Conservation (phyloP, 805 yeast genomes). For the Blastobotrys terrestris region DNA sequence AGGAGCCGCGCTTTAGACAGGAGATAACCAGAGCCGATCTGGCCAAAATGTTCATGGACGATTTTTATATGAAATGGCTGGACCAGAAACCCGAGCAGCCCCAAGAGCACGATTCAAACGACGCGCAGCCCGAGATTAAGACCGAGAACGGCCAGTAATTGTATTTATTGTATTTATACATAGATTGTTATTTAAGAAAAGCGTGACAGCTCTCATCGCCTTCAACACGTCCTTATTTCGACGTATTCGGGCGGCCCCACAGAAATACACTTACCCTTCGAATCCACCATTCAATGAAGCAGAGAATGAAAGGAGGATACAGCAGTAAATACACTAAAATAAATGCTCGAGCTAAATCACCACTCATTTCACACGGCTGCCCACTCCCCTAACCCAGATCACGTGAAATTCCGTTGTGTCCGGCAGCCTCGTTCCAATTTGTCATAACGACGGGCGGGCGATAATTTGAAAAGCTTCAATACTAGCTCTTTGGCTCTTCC, state of each 20-base stretch:
- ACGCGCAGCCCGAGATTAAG: not conserved
- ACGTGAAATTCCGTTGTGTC: not conserved
- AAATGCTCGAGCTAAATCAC: not conserved
- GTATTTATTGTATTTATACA: not conserved
- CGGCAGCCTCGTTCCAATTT: too few relatives aligned
- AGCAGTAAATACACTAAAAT: not conserved
- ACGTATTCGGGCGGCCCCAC: too few relatives aligned
- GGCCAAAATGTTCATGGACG: constrained; percentile 38
- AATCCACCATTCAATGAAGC: too few relatives aligned
- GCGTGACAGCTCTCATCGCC: too few relatives aligned
- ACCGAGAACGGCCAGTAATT: not conserved
- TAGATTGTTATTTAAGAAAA: too few relatives aligned
- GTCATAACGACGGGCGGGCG: not conserved
- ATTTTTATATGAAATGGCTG: constrained; percentile 36
- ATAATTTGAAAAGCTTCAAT: not conserved
- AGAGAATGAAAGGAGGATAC: not conserved
- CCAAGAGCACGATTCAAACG: not conserved
- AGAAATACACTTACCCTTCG: too few relatives aligned
- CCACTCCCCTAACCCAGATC: not conserved
- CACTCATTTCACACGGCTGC: not conserved
- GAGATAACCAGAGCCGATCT: constrained; percentile 37
- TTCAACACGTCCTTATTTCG: too few relatives aligned
- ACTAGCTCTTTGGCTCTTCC: too few relatives aligned
- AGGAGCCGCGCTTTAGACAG: constrained; percentile 34
- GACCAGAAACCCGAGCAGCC: not conserved